Conservation (phyloP, 805 yeast species). For the Lachancea cidri region DNA sequence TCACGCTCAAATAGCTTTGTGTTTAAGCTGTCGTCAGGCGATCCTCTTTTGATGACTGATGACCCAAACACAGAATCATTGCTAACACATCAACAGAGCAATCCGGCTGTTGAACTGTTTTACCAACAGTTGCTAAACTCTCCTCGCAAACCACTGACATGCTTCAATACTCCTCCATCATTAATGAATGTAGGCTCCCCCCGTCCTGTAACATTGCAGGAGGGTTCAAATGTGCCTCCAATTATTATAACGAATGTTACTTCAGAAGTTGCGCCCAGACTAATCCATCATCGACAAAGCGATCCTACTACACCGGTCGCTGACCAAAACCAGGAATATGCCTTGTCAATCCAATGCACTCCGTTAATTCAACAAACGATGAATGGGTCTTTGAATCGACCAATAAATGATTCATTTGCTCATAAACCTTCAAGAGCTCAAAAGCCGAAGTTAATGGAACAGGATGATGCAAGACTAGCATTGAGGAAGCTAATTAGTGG, state of each 20-base stretch:
- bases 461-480: constrained; percentile 31
- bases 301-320: constrained; percentile 8
- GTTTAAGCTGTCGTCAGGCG: constrained; percentile 29
- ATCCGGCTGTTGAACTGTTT: constrained; percentile 12
- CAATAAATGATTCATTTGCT: constrained; percentile 5
- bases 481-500: constrained; percentile 27
- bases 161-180: constrained; percentile 30
- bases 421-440: constrained; percentile 1
- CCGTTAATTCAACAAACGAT: constrained; percentile 32
- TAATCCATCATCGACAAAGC: background rate
- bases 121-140: constrained; percentile 17
- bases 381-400: constrained; percentile 18
- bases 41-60: constrained; percentile 30
- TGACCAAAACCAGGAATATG: background rate
- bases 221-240: constrained; percentile 14
- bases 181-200: constrained; percentile 27
- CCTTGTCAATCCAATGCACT: constrained; percentile 24
- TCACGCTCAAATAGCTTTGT: constrained; percentile 21
- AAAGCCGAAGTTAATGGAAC: constrained; percentile 7
- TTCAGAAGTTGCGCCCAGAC: background rate
- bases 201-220: constrained; percentile 11
- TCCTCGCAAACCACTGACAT: constrained; percentile 15
- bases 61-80: constrained; percentile 20
- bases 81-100: constrained; percentile 1
- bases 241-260: background rate